phyloP scores from a whole-genome alignment of 2,329 filamentous ascomycete species.

The Arthroderma sp. region DNA sequence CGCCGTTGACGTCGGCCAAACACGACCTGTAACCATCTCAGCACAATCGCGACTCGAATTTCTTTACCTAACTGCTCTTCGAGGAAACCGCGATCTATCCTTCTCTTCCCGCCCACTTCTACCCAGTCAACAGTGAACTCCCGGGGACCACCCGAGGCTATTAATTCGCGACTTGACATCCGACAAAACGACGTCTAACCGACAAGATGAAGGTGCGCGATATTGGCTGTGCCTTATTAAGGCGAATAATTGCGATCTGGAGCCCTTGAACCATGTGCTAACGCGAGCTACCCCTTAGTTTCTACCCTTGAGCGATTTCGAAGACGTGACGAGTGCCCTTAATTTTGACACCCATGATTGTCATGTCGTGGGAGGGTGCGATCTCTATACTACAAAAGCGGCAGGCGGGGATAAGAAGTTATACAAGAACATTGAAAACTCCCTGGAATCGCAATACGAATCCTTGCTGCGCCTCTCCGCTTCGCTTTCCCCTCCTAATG shows the following conservation, averaged over 20 bases:
- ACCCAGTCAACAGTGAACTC: too few relatives aligned
- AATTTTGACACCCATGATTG: slow-evolving; percentile 93
- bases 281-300: slow-evolving; percentile 48
- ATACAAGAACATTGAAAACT: slow-evolving; percentile 88
- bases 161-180: too few relatives aligned
- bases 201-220: slow-evolving; percentile 1
- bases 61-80: too few relatives aligned
- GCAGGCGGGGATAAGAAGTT: slow-evolving; percentile 92
- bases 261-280: not conserved
- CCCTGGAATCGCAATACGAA: slow-evolving; percentile 81
- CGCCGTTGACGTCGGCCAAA: too few relatives aligned
- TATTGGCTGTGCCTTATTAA: not conserved
- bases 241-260: not conserved
- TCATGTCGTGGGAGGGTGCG: slow-evolving; percentile 83
- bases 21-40: too few relatives aligned
- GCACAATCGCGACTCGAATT: too few relatives aligned
- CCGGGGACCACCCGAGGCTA: too few relatives aligned
- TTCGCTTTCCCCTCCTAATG: slow-evolving; percentile 72
- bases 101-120: too few relatives aligned
- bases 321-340: slow-evolving; percentile 79
- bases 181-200: not conserved
- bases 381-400: slow-evolving; percentile 94
- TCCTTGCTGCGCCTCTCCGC: slow-evolving; percentile 75
- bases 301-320: slow-evolving; percentile 78
- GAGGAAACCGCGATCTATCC: too few relatives aligned